Base-by-base conservation (phyloP, 2,329 filamentous ascomycete species). In the Capronia americana region DNA sequence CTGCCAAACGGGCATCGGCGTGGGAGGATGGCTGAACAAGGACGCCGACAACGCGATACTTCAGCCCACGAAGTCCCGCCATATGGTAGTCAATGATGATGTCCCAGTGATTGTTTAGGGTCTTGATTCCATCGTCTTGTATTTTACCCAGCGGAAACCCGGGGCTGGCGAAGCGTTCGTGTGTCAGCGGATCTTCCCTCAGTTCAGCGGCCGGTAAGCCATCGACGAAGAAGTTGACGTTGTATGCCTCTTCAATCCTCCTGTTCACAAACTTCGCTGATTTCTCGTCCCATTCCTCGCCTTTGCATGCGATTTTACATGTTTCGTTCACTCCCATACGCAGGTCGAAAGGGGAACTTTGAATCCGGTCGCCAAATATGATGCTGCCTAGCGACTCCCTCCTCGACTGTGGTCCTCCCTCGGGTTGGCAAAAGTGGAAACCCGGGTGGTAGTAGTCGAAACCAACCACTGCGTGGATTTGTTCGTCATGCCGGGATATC, bases 341-440 rank as follows among this genome's bases (percentile, higher is more conserved):
- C 67, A 98, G 83, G 75, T 97, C 88, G 75, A 96, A 97, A 0
- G 94, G 92, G 41, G 94, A 98, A n/a, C 92, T 96, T 81, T 92
- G 92, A 81, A 99, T 99, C 64, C 95, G 88, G 80, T 99, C 95
- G 72, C 95, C 95, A 74, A 99, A 99, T 59, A 99, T 81, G 76
- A 99, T 99, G 83, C 94, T 97, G 26, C 95, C 95, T 70, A 99
- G 80, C 70, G 92, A 95, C 81, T 97, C 95, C 48, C 92, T 89
- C 24, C 96, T 88, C 81, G 91, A 86, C 77, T 93, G 79, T 8
- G 93, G 89, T 1, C 92, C 92, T 67, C 84, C 88, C 63, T 90
- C 82, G 1, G 94, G 95, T 73, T 86, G 82, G 79, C 95, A 99
- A 83, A 97, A 97, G 75, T 91, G 88, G 79, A 99, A 96, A 3